These are phyloP conservation scores for Microdochium paspali DNA, from an alignment of 2,329 filamentous ascomycete species.

Conservation along the genomic window DNA sequence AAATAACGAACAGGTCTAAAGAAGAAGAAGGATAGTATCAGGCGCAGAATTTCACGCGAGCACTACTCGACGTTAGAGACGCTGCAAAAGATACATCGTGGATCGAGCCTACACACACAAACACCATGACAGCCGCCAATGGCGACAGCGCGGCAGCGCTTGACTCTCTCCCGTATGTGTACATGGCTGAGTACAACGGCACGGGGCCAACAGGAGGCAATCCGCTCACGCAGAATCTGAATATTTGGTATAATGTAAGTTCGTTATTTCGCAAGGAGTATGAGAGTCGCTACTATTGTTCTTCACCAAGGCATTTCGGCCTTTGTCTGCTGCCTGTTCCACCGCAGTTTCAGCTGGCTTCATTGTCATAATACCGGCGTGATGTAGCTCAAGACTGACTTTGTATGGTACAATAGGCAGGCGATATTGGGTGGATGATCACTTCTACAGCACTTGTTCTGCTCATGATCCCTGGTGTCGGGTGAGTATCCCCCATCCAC, in stretches of 20 bases:
- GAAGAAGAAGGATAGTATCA: too few relatives aligned
- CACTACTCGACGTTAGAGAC: too few relatives aligned
- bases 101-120: background rate
- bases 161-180: conserved; percentile 32
- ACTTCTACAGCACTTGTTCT: conserved; percentile 73
- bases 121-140: conserved; percentile 20
- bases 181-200: conserved; percentile 52
- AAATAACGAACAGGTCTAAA: too few relatives aligned
- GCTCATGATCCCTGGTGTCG: conserved; percentile 89
- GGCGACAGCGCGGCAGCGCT: conserved; percentile 31
- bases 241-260: conserved; percentile 66
- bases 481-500: conserved; percentile 30
- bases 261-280: background rate
- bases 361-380: conserved; percentile 11
- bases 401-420: conserved; percentile 36
- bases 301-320: too few relatives aligned
- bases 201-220: conserved; percentile 57
- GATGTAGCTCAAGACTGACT: conserved; percentile 9
- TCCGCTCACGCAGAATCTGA: conserved; percentile 58
- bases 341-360: too few relatives aligned
- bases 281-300: too few relatives aligned
- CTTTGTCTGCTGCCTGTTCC: too few relatives aligned
- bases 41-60: too few relatives aligned
- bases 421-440: conserved; percentile 81
- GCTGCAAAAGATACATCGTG: too few relatives aligned